A percentile compares a stretch with the other conserved stretches of the same genome.
phyloP scores from a whole-genome alignment of 371 early-diverging fungal species.

The Basidiobolus heterosporus region DNA sequence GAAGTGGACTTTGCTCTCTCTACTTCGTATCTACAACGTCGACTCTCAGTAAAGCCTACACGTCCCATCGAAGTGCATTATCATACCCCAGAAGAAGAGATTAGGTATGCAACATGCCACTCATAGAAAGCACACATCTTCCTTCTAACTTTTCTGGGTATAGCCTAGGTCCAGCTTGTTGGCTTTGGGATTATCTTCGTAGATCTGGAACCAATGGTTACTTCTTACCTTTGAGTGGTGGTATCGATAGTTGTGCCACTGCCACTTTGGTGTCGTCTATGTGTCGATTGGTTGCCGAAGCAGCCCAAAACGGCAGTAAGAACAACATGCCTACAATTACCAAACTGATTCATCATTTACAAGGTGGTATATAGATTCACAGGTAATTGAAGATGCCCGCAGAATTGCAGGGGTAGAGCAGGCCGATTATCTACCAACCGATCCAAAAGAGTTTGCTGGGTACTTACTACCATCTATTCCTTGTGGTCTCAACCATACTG shows the following conservation, averaged over 20 bases:
- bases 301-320: slow-evolving; percentile 36
- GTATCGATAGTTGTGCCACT: slow-evolving; percentile 89
- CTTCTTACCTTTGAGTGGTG: slow-evolving; percentile 92
- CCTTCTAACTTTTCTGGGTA: too few species aligned
- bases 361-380: slow-evolving; percentile 27
- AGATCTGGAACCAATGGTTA: slow-evolving; percentile 77
- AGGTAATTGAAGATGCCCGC: slow-evolving; percentile 60
- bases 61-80: slow-evolving; percentile 19
- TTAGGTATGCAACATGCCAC: slow-evolving; percentile 22
- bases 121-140: too few species aligned
- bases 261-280: slow-evolving; percentile 86
- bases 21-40: slow-evolving; percentile 20
- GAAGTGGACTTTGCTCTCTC: slow-evolving; percentile 34
- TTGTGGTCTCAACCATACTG: background rate
- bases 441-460: slow-evolving; percentile 68
- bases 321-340: slow-evolving; percentile 1
- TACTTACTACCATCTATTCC: slow-evolving; percentile 7
- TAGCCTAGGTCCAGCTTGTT: slow-evolving; percentile 89
- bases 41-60: slow-evolving; percentile 8
- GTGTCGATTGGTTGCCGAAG: slow-evolving; percentile 74
- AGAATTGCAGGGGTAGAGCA: slow-evolving; percentile 38
- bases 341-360: background rate
- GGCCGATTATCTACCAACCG: slow-evolving; percentile 47
- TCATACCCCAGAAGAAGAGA: slow-evolving; percentile 61
- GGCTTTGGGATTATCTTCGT: slow-evolving; percentile 97